Evolutionary conservation across 2,329 filamentous ascomycete genomes (phyloP).

Genomic region (Akanthomyces uredinophilus): DNA sequence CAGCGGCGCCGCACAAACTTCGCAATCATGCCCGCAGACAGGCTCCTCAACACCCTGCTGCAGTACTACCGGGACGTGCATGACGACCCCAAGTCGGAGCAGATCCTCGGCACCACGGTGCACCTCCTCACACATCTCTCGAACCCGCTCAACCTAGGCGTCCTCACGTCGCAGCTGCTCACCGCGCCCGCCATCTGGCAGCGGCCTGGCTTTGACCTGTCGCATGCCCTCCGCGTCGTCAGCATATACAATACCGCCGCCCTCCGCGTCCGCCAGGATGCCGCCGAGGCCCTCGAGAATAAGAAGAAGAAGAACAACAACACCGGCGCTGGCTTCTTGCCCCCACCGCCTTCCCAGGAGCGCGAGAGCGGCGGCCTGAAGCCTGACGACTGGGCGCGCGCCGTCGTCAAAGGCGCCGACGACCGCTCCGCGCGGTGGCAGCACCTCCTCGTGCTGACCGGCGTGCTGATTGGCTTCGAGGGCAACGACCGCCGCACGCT

Average conservation of each 20-base stretch:
- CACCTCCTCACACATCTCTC: conserved; percentile 64
- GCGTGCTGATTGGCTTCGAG: conserved; percentile 72
- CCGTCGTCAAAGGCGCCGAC: conserved; percentile 53
- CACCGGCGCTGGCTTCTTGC: conserved; percentile 16
- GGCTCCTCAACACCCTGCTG: conserved; percentile 61
- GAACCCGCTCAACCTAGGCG: conserved; percentile 69
- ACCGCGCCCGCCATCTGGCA: conserved; percentile 68
- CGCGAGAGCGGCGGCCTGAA: conserved; percentile 39
- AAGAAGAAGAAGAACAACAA: conserved; percentile 21
- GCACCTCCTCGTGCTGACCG: conserved; percentile 74
- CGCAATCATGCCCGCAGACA: conserved; percentile 58
- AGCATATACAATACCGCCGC: conserved; percentile 68
- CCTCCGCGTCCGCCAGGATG: conserved; percentile 46
- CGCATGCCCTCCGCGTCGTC: conserved; percentile 60
- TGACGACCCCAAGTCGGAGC: conserved; percentile 45
- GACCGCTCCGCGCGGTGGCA: conserved; percentile 67
- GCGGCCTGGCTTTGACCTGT: conserved; percentile 51
- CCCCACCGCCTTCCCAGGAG: conserved; percentile 12
- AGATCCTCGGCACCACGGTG: conserved; percentile 60
- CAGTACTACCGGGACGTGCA: conserved; percentile 52
- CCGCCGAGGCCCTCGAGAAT: conserved; percentile 33
- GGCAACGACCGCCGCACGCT: conserved; percentile 57
- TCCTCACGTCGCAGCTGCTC: conserved; percentile 68
- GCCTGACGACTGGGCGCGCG: conserved; percentile 51
- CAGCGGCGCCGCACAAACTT: not conserved